These are phyloP conservation scores for Fusarium sulawesiense DNA, from an alignment of 2,329 filamentous ascomycete genomes.

Conservation along the genomic window DNA sequence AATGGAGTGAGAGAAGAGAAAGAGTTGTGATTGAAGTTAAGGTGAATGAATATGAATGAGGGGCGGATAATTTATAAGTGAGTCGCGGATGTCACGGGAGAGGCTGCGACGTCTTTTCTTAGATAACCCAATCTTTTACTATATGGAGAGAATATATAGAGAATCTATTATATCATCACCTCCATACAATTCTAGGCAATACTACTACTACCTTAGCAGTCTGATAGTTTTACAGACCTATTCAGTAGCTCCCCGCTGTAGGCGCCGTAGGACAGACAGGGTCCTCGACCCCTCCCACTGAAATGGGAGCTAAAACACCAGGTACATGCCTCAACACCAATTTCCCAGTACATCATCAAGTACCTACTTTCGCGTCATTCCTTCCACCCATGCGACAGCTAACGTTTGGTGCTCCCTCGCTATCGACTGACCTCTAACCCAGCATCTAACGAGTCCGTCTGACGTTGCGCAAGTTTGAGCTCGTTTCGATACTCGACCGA, in stretches of 20 bases:
- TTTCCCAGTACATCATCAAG: neutral
- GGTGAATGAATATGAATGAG: constrained; percentile 15
- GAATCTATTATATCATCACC: neutral
- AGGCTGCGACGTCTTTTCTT: neutral
- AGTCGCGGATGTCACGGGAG: constrained; percentile 32
- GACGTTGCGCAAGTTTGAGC: constrained; percentile 56
- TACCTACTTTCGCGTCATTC: constrained; percentile 27
- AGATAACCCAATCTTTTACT: neutral
- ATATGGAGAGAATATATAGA: neutral
- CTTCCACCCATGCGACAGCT: constrained; percentile 16
- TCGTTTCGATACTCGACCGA: constrained; percentile 46
- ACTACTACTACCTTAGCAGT: too few relatives aligned
- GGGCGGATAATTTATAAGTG: constrained; percentile 25
- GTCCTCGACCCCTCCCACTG: constrained; percentile 12
- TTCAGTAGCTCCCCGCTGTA: constrained; percentile 10
- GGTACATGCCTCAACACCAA: constrained; percentile 4
- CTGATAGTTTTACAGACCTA: neutral
- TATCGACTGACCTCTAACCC: constrained; percentile 22
- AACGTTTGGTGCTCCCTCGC: constrained; percentile 3
- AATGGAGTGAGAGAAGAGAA: neutral
- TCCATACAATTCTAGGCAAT: neutral
- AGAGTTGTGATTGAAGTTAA: neutral
- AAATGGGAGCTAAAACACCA: constrained; percentile 8
- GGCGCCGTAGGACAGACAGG: constrained; percentile 6
- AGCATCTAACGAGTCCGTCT: constrained; percentile 3